Evolutionary conservation across 208 protist species (phyloP), one percentile per base, ranked within the genome.

Genomic region (Herpetomonas tarakana): DNA sequence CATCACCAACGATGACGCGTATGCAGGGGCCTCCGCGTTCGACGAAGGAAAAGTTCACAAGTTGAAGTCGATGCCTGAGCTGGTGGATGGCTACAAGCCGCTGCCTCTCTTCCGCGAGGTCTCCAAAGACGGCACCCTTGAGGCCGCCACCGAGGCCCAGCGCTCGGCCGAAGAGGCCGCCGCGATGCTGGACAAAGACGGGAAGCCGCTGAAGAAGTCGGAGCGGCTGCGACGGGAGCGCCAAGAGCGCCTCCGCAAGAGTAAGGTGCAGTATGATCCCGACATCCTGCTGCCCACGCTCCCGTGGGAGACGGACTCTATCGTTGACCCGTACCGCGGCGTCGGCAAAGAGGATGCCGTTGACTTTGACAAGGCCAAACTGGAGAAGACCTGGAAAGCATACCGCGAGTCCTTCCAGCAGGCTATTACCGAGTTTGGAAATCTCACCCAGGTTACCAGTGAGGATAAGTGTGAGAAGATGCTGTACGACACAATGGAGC

Each of bases 291-390:
- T 94, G 26, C 85, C 88, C 16, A 76, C 79, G 21, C 66, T 94
- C 46, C 88, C 88, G 55, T 94, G 88, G 88, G 88, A 94, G 64
- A 83, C 78, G 14, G 88, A 92, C 60, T 89, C 88, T 19, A 74
- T 94, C 38, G 76, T 88, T 2, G 88, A 94, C 62, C 83, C 88
- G 27, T 91, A 94, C 59, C 79, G 88, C 44, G 88, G 85, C 0
- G 75, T 92, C 18, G 80, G 75, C 25, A 61, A 68, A 12, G 73
- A 64, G 25, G 80, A 88, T 26, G 76, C 72, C n/a, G 69, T 89
- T 7, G 74, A 81, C 26, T 90, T 94, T 55, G 71, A 92, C 68
- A 91, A 91, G 70, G 70, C 76, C 29, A 64, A 87, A 18, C 66
- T 94, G 27, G 85, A 94, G 68, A 85, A 82, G 61, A 81, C 85